Base-by-base conservation (phyloP, 192 early-diverging fungal species). In the Geranomyces michiganensis region DNA sequence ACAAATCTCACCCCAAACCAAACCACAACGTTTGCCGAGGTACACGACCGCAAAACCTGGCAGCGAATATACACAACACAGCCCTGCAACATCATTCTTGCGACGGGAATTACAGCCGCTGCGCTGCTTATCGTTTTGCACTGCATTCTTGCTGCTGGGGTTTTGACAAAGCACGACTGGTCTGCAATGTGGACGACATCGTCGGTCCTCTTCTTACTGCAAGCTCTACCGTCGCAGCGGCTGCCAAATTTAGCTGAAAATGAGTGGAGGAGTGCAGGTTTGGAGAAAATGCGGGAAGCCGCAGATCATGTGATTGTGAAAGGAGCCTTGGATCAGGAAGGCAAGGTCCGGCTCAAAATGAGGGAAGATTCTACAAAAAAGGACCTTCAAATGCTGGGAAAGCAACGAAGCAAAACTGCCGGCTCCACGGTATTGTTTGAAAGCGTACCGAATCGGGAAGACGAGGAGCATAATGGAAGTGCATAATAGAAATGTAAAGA, bases 11-110 rank as follows among this genome's bases (percentile, higher is more conserved):
- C 19, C 51, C 6, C 51, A 27, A 24, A 7, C 14, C 51, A 24
- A n/a, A 55, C 51, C 3, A 27, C 19, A 14, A 27, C 51, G 6
- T 55, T 24, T 27, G 26, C 51, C 51, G 51, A 55, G 51, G 51
- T 55, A 6, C 26, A 27, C 21, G 51, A 55, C 3, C 3, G 15
- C 19, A 4, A 8, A 15, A 24, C 51, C 7, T 24, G 21, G 26
- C 51, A 55, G 19, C 51, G 51, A 27, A 46, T 65, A 8, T 65
- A 46, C 13, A 65, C 64, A 13, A 65, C 32, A 10, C 45, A 17
- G 10, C 1, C 64, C 7, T 65, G 64, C 64, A 65, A 65, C 13
- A 10, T 21, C 26, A 7, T 65, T 43, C 64, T 65, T 26, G 26
- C 43, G 10, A 65, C 29, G 17, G 64, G 64, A 46, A 55, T 55